Evolutionary conservation across 305 asterid genomes (phyloP).

Genomic region (Fraxinus ornus): DNA sequence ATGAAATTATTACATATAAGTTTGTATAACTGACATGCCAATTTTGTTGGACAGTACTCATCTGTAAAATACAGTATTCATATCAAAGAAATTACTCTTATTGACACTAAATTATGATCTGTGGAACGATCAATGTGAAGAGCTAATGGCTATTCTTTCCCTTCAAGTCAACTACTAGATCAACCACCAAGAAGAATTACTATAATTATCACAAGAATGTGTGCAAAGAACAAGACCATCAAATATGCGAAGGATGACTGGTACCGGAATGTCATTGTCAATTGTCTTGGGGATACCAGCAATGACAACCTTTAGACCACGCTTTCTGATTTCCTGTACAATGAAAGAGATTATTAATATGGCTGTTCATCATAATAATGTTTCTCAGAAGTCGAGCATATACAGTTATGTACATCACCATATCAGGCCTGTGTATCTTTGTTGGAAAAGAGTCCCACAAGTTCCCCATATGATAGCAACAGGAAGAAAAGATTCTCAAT

Average conservation of each 20-base stretch:
- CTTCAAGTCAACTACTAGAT: neutral
- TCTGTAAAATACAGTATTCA: neutral
- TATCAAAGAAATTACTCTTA: neutral
- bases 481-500: constrained; percentile 8
- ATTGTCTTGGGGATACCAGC: constrained; percentile 40
- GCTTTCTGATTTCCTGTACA: constrained; percentile 33
- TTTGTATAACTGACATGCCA: neutral
- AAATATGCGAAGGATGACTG: constrained; percentile 4
- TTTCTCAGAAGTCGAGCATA: constrained; percentile 2
- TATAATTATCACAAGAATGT: neutral
- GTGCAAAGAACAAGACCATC: neutral
- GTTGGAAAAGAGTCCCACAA: constrained; percentile 1
- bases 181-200: neutral
- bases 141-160: neutral
- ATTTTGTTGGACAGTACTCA: neutral
- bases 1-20: neutral
- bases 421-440: constrained; percentile 11
- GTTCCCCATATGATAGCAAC: constrained; percentile 6
- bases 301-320: constrained; percentile 32
- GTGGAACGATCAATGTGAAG: neutral
- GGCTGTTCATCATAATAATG: constrained; percentile 3
- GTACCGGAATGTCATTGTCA: constrained; percentile 37
- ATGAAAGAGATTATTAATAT: neutral
- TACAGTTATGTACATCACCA: constrained; percentile 12
- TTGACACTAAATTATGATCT: neutral